Evolutionary conservation across 306 rosid genomes (phyloP).

Genomic region (Cucurbita argyrosperma): DNA sequence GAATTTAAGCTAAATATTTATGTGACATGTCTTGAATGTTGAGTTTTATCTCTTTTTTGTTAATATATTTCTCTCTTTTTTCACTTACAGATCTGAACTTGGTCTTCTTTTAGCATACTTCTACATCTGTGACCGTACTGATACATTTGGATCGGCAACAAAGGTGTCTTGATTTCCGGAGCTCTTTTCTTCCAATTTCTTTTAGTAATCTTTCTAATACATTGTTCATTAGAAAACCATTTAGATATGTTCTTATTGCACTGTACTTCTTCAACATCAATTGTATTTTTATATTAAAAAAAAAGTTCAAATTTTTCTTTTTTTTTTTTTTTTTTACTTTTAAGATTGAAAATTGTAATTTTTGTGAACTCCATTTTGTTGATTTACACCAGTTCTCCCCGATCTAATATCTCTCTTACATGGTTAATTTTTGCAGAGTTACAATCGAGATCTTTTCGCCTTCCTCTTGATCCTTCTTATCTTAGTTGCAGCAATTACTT

Average conservation of each 20-base stretch:
- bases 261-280: too few relatives aligned
- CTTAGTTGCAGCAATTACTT: slow-evolving; percentile 71
- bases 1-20: background rate
- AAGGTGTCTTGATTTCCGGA: slow-evolving; percentile 28
- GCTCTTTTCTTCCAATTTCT: background rate
- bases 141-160: slow-evolving; percentile 55
- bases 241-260: background rate
- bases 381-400: background rate
- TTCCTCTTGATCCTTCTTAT: slow-evolving; percentile 83
- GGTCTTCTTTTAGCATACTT: slow-evolving; percentile 61
- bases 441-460: slow-evolving; percentile 80
- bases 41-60: background rate
- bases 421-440: slow-evolving; percentile 55
- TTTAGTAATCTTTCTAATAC: background rate
- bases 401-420: background rate
- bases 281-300: too few relatives aligned
- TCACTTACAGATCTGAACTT: slow-evolving; percentile 55
- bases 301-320: too few relatives aligned
- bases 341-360: background rate
- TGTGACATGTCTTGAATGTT: background rate
- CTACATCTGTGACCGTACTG: slow-evolving; percentile 79
- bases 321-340: too few relatives aligned
- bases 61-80: slow-evolving; percentile 1
- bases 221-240: background rate
- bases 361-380: background rate